Conservation (phyloP, 1,139 yeast species). For the Suhomyces atakaporum region DNA sequence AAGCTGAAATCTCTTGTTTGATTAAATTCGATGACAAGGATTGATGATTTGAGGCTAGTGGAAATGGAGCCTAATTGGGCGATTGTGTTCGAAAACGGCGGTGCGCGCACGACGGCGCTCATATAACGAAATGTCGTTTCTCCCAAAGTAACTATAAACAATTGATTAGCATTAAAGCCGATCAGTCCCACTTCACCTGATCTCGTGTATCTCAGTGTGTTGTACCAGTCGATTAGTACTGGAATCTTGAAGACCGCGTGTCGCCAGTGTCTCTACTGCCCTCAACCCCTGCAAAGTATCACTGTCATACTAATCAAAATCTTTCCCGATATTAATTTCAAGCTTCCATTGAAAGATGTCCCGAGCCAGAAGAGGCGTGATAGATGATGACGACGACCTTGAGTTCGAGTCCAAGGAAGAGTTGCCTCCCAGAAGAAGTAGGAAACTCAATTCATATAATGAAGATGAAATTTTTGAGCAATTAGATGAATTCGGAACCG, state of each 20-base stretch:
- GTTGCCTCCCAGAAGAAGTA: conserved; percentile 15
- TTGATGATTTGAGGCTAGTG: not conserved
- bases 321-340: too few relatives aligned
- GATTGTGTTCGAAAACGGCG: not conserved
- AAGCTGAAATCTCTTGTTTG: too few relatives aligned
- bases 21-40: not conserved
- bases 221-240: too few relatives aligned
- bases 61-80: not conserved
- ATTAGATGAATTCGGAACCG: conserved; percentile 31
- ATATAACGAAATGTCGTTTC: not conserved
- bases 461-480: conserved; percentile 23
- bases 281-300: too few relatives aligned
- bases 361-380: conserved; percentile 19
- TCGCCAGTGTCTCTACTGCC: too few relatives aligned
- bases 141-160: not conserved
- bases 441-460: conserved; percentile 12
- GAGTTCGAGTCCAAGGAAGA: conserved; percentile 16
- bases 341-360: too few relatives aligned
- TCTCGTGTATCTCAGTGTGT: too few relatives aligned
- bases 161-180: not conserved
- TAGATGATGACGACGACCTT: conserved; percentile 24
- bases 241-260: too few relatives aligned
- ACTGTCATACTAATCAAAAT: too few relatives aligned
- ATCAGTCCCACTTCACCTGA: not conserved
- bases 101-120: not conserved